Evolutionary conservation across 441 rosid genomes (phyloP).

Genomic region (Populus tomentosa): DNA sequence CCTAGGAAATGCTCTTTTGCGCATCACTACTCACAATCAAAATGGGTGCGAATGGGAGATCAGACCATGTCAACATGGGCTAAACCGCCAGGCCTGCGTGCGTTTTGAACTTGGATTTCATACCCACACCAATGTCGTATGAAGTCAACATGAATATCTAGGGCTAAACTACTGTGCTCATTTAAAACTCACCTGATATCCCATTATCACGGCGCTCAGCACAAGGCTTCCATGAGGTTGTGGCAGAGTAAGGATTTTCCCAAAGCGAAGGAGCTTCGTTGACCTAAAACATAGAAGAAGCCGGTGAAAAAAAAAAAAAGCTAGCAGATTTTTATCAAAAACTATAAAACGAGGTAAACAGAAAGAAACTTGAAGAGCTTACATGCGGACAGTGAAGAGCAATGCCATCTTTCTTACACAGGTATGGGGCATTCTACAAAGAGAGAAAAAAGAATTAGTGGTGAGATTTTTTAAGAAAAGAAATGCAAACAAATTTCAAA

Average conservation of each 20-base stretch:
- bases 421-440: constrained; percentile 74
- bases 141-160: background rate
- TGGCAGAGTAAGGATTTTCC: constrained; percentile 93
- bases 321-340: background rate
- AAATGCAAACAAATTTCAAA: background rate
- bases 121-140: background rate
- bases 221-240: constrained; percentile 99
- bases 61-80: background rate
- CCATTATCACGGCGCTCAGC: constrained; percentile 84
- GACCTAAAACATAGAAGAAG: constrained; percentile 45
- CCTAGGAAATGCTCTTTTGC: background rate
- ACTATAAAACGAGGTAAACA: constrained; percentile 5
- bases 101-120: background rate
- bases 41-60: background rate
- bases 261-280: constrained; percentile 93
- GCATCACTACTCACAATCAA: background rate
- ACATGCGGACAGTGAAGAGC: constrained; percentile 89
- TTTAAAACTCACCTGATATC: constrained; percentile 50
- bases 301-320: background rate
- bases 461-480: background rate
- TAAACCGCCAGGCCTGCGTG: background rate
- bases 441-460: background rate
- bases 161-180: background rate
- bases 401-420: constrained; percentile 96
- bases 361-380: constrained; percentile 31